Base-by-base conservation (phyloP, 2,329 filamentous ascomycete genomes). In the Aspergillus sp. region DNA sequence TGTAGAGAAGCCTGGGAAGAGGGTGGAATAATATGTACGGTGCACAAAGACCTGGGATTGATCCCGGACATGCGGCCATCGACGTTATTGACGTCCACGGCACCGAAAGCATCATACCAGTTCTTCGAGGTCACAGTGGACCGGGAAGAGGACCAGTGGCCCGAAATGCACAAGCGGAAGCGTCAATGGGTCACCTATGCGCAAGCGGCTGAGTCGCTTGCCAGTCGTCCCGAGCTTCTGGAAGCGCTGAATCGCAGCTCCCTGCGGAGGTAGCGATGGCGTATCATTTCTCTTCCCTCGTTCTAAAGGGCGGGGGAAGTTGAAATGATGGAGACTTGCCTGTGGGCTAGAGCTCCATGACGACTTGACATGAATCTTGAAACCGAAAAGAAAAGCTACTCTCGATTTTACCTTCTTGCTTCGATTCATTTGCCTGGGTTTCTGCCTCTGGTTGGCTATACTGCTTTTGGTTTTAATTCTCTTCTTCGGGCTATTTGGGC, bases 1-100 rank as follows among this genome's bases (percentile, higher is more conserved):
- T 89, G 82, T 82, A 84, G 95, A 68, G 95, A 99, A 78, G 95
- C 95, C 63, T 98, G 95, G 95, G 95, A 98, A 81, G 95, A 98
- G 80, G 95, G 93, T 45, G 95, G 95, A 71, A 96, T 98, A 72
- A 84, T 90, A 70, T 91, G 94, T 77, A 89, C 86, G 61, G 89
- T 97, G 76, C 88, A 90, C 70, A 90, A 89, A 74, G 92, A 97
- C 76, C 85, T 99, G 54, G 93, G 93, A 65, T 85, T 89, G 65
- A 96, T 99, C 69, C 81, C 88, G 57, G 95, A 99, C 79, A 90
- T 88, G 75, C 87, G 92, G 60, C 85, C 80, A 51, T 74, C 80
- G 25, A 75, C 79, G 21, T 78, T 85, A 65, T 73, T 85, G 64
- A 82, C 82, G 28, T 71, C 78, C n/a, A 75, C 81, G 53, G 84